Evolutionary conservation across 2,329 filamentous ascomycete genomes (phyloP).

Genomic region (Fusarium austroafricanum): DNA sequence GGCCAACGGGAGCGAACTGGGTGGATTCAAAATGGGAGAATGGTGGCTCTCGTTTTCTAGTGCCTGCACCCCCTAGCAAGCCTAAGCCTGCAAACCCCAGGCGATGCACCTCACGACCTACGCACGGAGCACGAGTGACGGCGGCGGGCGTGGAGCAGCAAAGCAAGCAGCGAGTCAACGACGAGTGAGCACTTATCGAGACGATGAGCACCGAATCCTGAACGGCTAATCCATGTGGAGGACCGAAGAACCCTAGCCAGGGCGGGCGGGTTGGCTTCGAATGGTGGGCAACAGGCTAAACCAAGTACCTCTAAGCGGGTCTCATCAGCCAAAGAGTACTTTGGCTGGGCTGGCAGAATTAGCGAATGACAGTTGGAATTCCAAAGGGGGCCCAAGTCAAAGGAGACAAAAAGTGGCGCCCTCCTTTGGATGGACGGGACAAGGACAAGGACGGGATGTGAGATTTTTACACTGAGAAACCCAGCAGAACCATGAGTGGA

Average conservation of each 20-base stretch:
- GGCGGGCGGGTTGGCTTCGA: constrained; percentile 3
- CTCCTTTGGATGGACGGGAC: constrained; percentile 8
- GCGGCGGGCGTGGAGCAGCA: constrained; percentile 38
- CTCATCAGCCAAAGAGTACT: constrained; percentile 16
- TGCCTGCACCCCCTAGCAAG: constrained; percentile 11
- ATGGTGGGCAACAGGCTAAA: background rate
- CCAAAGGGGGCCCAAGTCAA: constrained; percentile 8
- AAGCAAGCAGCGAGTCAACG: constrained; percentile 23
- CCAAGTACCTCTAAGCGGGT: background rate
- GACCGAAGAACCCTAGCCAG: constrained; percentile 1
- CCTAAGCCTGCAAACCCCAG: constrained; percentile 15
- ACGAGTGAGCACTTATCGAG: constrained; percentile 20
- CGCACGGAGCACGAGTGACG: constrained; percentile 37
- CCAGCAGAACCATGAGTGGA: constrained; percentile 32
- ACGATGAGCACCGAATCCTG: constrained; percentile 14
- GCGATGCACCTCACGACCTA: constrained; percentile 34
- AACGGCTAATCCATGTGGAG: constrained; percentile 5
- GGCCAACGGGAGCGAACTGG: constrained; percentile 16
- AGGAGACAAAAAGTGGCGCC: constrained; percentile 25
- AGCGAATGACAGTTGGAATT: constrained; percentile 31
- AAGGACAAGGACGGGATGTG: constrained; percentile 28
- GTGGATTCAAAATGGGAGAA: constrained; percentile 17
- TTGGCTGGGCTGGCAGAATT: constrained; percentile 6
- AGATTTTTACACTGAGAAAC: too few relatives aligned
- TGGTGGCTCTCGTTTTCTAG: constrained; percentile 3